These are phyloP conservation scores for Curvularia sp. DNA, from an alignment of 2,329 filamentous ascomycete species.

Conservation along the genomic window DNA sequence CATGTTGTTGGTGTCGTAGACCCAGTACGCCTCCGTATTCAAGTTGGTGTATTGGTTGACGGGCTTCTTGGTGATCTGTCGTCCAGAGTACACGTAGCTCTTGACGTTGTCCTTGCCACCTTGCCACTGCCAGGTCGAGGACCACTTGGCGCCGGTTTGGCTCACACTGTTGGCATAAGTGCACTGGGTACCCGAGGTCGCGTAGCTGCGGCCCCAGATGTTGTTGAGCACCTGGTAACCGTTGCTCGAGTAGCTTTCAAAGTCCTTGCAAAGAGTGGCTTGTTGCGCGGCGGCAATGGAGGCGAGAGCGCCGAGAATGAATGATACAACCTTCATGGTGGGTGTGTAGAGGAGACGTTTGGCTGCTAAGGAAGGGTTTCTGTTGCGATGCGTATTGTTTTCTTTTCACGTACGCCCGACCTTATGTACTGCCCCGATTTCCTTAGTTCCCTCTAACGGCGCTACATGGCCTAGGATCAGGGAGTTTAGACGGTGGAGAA, in stretches of 20 bases:
- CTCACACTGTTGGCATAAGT: conserved; percentile 30
- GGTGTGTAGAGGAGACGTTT: not conserved
- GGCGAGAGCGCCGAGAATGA: conserved; percentile 14
- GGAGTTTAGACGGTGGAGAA: conserved; percentile 16
- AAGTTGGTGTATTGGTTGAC: conserved; percentile 31
- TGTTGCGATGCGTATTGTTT: conserved; percentile 1
- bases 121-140: conserved; percentile 27
- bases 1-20: conserved; percentile 28
- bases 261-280: conserved; percentile 29
- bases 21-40: conserved; percentile 29
- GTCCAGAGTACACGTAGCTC: conserved; percentile 34
- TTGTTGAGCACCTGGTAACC: conserved; percentile 39
- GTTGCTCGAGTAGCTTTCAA: conserved; percentile 29
- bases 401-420: not conserved
- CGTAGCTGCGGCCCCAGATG: conserved; percentile 31
- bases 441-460: not conserved
- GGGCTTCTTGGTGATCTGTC: conserved; percentile 26
- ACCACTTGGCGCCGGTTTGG: conserved; percentile 25
- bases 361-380: not conserved
- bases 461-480: not conserved
- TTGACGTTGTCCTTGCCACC: conserved; percentile 36
- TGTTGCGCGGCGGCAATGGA: conserved; percentile 11
- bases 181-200: conserved; percentile 27
- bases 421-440: conserved; percentile 9
- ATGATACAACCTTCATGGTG: conserved; percentile 15